A percentile compares a stretch with the other conserved stretches of the same genome.
Conservation (phyloP, 768 basidiomycete species). For the Hortiboletus campestris region DNA sequence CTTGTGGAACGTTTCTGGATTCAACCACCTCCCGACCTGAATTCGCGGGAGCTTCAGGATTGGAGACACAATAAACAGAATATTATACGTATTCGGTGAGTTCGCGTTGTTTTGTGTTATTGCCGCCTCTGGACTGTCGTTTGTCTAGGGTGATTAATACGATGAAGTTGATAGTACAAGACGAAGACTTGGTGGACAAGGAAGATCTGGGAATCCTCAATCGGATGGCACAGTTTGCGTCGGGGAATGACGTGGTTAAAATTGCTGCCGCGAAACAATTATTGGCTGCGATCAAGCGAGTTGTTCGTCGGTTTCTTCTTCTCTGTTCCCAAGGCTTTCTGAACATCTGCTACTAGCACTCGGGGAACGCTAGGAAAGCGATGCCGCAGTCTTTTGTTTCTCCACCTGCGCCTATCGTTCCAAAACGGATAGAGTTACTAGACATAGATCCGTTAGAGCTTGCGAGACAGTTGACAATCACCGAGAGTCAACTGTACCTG, state of each 20-base stretch:
- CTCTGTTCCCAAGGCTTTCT: background rate
- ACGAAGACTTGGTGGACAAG: constrained; percentile 51
- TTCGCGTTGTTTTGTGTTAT: background rate
- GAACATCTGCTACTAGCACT: constrained; percentile 18
- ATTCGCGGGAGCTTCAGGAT: constrained; percentile 42
- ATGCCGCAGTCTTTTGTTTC: constrained; percentile 36
- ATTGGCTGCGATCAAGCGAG: constrained; percentile 46
- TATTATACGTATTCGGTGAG: constrained; percentile 58
- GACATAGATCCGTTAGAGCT: constrained; percentile 66
- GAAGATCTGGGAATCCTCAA: constrained; percentile 53
- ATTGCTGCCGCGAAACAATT: constrained; percentile 50
- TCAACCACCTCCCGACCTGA: constrained; percentile 47
- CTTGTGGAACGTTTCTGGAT: constrained; percentile 58
- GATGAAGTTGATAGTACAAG: constrained; percentile 59
- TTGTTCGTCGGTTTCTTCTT: constrained; percentile 36
- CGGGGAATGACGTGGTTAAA: constrained; percentile 38
- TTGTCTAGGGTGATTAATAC: constrained; percentile 57
- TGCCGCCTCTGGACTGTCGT: background rate
- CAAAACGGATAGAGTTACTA: constrained; percentile 48
- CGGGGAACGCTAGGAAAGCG: constrained; percentile 36
- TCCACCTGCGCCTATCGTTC: constrained; percentile 50
- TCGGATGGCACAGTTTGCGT: constrained; percentile 52
- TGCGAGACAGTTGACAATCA: constrained; percentile 65
- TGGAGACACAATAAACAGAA: constrained; percentile 61
- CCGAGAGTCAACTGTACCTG: constrained; percentile 58